These are phyloP conservation scores for Cladosporium phlei DNA, from an alignment of 2,329 filamentous ascomycete genomes.

Conservation along the genomic window DNA sequence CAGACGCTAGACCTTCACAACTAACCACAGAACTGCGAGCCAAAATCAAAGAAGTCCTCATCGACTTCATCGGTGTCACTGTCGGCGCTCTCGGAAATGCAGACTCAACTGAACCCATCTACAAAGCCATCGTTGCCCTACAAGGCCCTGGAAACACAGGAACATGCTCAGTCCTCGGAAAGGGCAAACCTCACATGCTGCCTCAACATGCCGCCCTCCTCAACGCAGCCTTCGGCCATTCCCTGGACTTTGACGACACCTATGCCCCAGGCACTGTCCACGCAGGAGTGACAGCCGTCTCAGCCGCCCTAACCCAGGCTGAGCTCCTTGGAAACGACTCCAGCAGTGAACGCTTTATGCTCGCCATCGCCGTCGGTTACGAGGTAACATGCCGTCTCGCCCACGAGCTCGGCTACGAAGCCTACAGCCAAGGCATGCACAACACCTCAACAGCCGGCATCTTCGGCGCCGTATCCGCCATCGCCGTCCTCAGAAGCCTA, in stretches of 20 bases:
- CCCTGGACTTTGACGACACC: slow-evolving; percentile 45
- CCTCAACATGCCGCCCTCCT: slow-evolving; percentile 39
- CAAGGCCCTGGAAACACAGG: slow-evolving; percentile 23
- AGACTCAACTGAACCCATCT: slow-evolving; percentile 26
- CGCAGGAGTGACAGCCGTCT: slow-evolving; percentile 38
- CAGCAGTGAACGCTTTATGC: slow-evolving; percentile 25
- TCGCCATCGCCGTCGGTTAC: slow-evolving; percentile 33
- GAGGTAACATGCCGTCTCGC: slow-evolving; percentile 33
- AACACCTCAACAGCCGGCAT: slow-evolving; percentile 36
- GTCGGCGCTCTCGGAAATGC: slow-evolving; percentile 25
- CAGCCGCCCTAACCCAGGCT: slow-evolving; percentile 34
- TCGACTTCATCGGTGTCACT: slow-evolving; percentile 29
- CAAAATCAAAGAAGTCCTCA: slow-evolving; percentile 30
- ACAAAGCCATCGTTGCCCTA: slow-evolving; percentile 23
- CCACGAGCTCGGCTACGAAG: slow-evolving; percentile 31
- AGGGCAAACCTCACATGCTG: slow-evolving; percentile 30
- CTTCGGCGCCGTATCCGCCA: slow-evolving; percentile 34
- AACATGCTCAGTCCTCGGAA: slow-evolving; percentile 33
- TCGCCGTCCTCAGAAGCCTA: slow-evolving; percentile 28
- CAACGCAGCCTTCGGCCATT: slow-evolving; percentile 41
- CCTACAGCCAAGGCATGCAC: slow-evolving; percentile 37
- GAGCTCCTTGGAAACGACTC: slow-evolving; percentile 24
- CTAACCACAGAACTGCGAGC: slow-evolving; percentile 20
- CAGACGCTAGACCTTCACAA: slow-evolving; percentile 18
- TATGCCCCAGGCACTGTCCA: slow-evolving; percentile 40